Conservation (phyloP, 495 filamentous ascomycete species). For the Pyrenopolyporus hunteri region DNA sequence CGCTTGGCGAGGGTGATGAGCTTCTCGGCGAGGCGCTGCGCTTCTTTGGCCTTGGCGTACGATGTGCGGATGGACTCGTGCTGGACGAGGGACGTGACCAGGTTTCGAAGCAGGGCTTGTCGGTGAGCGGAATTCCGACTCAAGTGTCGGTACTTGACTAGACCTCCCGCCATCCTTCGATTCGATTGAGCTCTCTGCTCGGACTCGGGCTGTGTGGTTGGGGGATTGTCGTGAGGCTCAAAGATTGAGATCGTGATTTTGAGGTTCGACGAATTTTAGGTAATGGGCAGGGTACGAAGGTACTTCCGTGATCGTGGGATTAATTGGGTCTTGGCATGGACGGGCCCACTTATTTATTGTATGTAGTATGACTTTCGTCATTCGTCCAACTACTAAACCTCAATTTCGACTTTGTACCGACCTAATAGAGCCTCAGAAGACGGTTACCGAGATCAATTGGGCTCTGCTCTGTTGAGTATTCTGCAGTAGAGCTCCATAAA, state of each 20-base stretch:
- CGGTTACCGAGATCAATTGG: not conserved
- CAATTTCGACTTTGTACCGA: constrained; percentile 1
- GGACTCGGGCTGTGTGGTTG: not conserved
- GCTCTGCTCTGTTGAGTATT: not conserved
- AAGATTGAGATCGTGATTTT: not conserved
- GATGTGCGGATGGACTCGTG: constrained; percentile 93
- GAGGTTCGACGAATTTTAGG: not conserved
- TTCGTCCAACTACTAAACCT: constrained; percentile 24
- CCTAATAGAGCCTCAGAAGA: no score
- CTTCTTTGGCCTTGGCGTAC: constrained; percentile 96
- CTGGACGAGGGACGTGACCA: constrained; percentile 92
- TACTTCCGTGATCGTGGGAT: constrained; percentile 2
- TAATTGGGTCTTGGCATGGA: constrained; percentile 20
- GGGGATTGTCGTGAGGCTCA: not conserved
- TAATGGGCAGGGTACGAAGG: constrained; percentile 26
- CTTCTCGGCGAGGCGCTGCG: constrained; percentile 90
- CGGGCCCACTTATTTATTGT: constrained; percentile 8
- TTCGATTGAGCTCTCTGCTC: not conserved
- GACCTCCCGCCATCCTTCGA: constrained; percentile 79
- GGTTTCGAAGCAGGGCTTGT: constrained; percentile 91
- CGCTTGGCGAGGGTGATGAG: constrained; percentile 91
- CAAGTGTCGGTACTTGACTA: constrained; percentile 84
- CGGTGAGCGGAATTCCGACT: constrained; percentile 83
- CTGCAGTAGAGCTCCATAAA: not conserved
- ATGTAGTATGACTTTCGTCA: constrained; percentile 36